Percentiles rank a stretch among this genome's conserved stretches.
Conservation (phyloP, 768 basidiomycete genomes). For the Mycena venus region DNA sequence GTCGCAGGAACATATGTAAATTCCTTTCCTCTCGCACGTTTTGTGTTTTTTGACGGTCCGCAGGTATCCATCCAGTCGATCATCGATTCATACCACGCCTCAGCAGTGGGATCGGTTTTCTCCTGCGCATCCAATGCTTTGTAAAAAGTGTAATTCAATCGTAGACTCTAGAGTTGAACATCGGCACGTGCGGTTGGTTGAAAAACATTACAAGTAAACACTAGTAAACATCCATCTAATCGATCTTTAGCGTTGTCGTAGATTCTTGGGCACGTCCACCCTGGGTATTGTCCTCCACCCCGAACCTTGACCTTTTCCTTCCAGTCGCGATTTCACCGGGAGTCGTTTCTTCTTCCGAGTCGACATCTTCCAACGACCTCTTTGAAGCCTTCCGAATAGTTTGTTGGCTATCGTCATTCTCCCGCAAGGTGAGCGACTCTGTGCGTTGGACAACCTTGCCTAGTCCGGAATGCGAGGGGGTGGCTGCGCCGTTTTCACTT, state of each 20-base stretch:
- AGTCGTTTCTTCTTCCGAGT: background rate
- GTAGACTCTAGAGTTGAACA: background rate
- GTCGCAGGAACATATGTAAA: conserved; percentile 49
- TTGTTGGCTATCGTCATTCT: background rate
- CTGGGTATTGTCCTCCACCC: background rate
- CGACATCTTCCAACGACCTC: background rate
- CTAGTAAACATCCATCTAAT: background rate
- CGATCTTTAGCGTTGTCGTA: background rate
- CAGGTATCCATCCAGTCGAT: conserved; percentile 54
- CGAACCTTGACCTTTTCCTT: background rate
- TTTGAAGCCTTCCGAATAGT: background rate
- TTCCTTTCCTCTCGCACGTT: background rate
- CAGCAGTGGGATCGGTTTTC: conserved; percentile 47
- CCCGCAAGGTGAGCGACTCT: background rate
- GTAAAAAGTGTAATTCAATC: background rate
- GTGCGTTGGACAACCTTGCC: background rate
- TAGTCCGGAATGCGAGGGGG: background rate
- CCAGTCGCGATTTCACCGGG: no score
- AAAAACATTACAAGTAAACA: background rate
- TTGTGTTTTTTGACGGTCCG: conserved; percentile 3
- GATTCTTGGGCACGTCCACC: background rate
- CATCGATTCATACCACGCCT: conserved; percentile 46
- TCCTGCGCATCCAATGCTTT: conserved; percentile 52
- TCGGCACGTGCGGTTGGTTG: background rate
- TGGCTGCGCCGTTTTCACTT: background rate